phyloP scores from a whole-genome alignment of 176 grass and related monocot genomes.

The Eremochloa ophiuroides region DNA sequence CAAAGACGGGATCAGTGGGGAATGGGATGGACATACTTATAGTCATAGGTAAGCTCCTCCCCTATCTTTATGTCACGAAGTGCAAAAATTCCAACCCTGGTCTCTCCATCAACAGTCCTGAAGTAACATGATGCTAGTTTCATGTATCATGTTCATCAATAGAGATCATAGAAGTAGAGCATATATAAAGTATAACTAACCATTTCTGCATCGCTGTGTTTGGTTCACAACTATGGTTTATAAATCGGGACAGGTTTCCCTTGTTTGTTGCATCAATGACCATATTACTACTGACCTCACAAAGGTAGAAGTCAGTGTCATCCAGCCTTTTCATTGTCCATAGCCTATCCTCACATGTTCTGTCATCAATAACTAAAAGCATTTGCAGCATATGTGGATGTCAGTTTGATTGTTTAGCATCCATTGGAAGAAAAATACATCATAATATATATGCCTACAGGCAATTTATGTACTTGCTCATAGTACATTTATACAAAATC shows the following conservation, averaged over 20 bases:
- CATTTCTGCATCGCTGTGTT: conserved; percentile 99
- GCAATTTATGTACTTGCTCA: conserved; percentile 9
- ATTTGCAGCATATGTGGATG: conserved; percentile 26
- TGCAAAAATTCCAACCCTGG: conserved; percentile 93
- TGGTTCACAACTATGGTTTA: conserved; percentile 98
- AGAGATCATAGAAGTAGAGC: not conserved
- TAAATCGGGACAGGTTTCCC: conserved; percentile 92
- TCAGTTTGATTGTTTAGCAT: conserved; percentile 17
- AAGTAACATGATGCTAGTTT: conserved; percentile 28
- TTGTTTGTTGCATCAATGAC: conserved; percentile 96
- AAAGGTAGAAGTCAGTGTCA: conserved; percentile 89
- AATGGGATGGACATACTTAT: conserved; percentile 64
- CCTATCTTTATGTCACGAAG: conserved; percentile 75
- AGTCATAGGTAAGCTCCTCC: conserved; percentile 93
- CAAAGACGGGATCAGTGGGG: not conserved
- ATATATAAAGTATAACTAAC: conserved; percentile 52
- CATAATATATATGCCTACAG: conserved; percentile 11
- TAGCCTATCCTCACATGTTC: conserved; percentile 86
- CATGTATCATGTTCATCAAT: conserved; percentile 22
- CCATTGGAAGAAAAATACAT: not conserved
- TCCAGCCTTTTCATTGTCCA: conserved; percentile 87
- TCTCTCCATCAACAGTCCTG: conserved; percentile 91
- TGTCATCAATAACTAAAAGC: conserved; percentile 84
- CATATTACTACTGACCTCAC: conserved; percentile 92
- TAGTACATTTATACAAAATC: conserved; percentile 20